These are phyloP conservation scores for Excoecaria agallocha DNA, from an alignment of 345 rosid genomes.

Conservation along the genomic window DNA sequence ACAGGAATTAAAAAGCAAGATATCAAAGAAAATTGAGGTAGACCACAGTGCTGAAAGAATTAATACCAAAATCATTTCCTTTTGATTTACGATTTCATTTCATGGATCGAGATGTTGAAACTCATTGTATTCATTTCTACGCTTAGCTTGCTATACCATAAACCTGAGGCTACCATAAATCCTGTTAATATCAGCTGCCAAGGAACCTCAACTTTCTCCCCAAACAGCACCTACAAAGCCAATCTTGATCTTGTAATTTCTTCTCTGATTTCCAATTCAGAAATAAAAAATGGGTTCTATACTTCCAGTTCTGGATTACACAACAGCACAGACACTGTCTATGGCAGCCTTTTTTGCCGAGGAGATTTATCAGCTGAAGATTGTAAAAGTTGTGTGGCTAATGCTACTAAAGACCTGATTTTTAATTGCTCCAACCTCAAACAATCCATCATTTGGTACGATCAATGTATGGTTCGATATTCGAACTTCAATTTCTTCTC, in stretches of 20 bases:
- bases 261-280: constrained; percentile 19
- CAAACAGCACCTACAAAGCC: constrained; percentile 13
- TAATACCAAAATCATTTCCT: no score
- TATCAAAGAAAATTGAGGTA: no score
- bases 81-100: background rate
- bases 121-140: no score
- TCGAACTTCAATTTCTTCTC: constrained; percentile 40
- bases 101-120: background rate
- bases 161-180: background rate
- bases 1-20: no score
- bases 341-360: constrained; percentile 23
- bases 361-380: constrained; percentile 5
- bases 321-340: constrained; percentile 27
- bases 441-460: constrained; percentile 37
- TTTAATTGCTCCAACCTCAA: constrained; percentile 30
- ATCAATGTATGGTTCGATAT: constrained; percentile 45
- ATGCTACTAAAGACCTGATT: constrained; percentile 19
- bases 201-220: background rate
- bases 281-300: constrained; percentile 16
- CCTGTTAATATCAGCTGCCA: background rate
- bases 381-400: constrained; percentile 37
- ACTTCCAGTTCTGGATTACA: constrained; percentile 13
- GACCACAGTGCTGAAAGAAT: no score
- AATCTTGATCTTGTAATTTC: constrained; percentile 23
- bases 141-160: background rate